Conservation (phyloP, 805 yeast species). For the Candida chauliodis region DNA sequence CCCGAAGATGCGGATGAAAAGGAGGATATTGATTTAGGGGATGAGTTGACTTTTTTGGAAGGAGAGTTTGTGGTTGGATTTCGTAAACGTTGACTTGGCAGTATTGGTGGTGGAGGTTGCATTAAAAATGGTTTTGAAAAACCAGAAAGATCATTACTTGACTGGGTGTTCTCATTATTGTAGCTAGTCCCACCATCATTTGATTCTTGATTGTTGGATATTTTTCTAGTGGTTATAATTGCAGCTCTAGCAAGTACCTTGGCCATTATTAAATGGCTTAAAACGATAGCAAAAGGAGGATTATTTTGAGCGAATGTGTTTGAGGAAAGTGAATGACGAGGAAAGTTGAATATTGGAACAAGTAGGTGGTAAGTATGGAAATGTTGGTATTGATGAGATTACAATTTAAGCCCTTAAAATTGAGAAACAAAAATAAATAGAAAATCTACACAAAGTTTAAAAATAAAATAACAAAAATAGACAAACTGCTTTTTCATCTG, state of each 20-base stretch:
- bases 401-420: too few species aligned
- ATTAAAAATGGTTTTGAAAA: neutral
- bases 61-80: neutral
- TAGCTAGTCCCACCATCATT: neutral
- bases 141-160: too few species aligned
- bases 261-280: constrained; percentile 11
- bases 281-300: neutral
- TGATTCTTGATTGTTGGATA: too few species aligned
- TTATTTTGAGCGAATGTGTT: too few species aligned
- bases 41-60: neutral
- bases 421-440: too few species aligned
- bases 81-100: constrained; percentile 1
- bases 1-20: neutral
- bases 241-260: constrained; percentile 18
- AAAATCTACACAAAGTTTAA: too few species aligned
- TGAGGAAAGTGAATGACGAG: too few species aligned
- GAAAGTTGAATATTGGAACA: too few species aligned
- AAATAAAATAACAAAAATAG: too few species aligned
- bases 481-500: too few species aligned
- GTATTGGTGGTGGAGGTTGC: constrained; percentile 8
- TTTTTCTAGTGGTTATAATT: constrained; percentile 13
- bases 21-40: constrained; percentile 3
- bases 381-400: too few species aligned
- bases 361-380: too few species aligned
- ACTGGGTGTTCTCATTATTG: neutral